Evolutionary conservation across 306 rosid species (phyloP), one percentile per base, ranked within the genome.

Genomic region (Glycine latifolia): DNA sequence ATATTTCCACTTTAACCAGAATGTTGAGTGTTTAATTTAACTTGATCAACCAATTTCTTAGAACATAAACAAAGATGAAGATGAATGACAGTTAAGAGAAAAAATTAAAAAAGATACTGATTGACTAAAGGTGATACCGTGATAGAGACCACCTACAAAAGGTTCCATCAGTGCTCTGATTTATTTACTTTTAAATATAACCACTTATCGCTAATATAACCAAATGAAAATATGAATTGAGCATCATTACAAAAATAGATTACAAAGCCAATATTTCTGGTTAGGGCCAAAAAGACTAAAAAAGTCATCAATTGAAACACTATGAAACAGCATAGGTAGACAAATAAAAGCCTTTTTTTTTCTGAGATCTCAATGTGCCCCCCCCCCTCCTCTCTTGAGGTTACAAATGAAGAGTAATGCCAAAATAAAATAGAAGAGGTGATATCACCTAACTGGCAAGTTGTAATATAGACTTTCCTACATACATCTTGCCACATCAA

Each of bases 201-300:
- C 31, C 48, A 31, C 9, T 17, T 16, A 46, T 3, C 33, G 0
- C n/a, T 26, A 10, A 61, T 53, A 33, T 53, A 53, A 53, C 48
- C 50, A 53, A 33, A 53, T 53, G 49, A 72, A 72, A 71, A 53
- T 33, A 60, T 13, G 43, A 20, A 62, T 6, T 41, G 10, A 72
- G 68, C 75, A 65, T 43, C 31, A 53, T 52, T 14, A 26, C n/a
- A 72, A 13, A 62, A 62, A 12, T 13, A 50, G 10, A 49, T 80
- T 37, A 72, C 44, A 50, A 26, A 80, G 54, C 46, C 44, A 80
- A 80, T 56, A 44, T n/a, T 13, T 69, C 68, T 41, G 72, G 46
- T 58, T 54, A 12, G 13, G 20, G 17, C 53, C 71, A 55, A 44
- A 35, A 35, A 35, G 39, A 35, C 39, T 39, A 39, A 72, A 62